phyloP scores from a whole-genome alignment of 1,284 basidiomycete genomes.

The Boletus austroedulis region DNA sequence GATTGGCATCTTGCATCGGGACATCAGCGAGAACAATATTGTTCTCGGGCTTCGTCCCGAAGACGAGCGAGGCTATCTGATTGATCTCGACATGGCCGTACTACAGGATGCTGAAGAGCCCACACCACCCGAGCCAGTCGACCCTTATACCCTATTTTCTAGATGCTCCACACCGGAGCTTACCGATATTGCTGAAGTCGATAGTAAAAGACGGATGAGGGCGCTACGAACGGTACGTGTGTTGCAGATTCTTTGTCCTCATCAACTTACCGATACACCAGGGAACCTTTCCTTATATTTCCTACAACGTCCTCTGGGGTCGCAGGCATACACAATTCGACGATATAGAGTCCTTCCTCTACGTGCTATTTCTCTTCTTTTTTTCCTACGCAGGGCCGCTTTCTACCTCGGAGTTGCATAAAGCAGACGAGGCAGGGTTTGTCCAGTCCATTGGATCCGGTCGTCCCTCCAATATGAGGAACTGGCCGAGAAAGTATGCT shows the following conservation, averaged over 20 bases:
- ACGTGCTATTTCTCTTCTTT: slow-evolving; percentile 2
- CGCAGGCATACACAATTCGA: neutral
- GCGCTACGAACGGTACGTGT: neutral
- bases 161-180: neutral
- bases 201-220: neutral
- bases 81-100: slow-evolving; percentile 17
- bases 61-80: slow-evolving; percentile 17
- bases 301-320: neutral
- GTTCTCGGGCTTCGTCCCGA: slow-evolving; percentile 11
- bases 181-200: neutral
- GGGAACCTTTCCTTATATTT: neutral
- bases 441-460: neutral
- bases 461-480: neutral
- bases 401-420: neutral
- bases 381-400: slow-evolving; percentile 4
- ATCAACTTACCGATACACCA: neutral
- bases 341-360: slow-evolving; percentile 2
- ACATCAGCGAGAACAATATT: slow-evolving; percentile 21
- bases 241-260: neutral
- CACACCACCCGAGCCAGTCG: neutral
- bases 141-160: neutral
- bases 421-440: neutral
- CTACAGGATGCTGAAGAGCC: neutral
- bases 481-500: neutral
- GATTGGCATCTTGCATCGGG: slow-evolving; percentile 12